These are phyloP conservation scores for Fusarium sp. DNA, from an alignment of 2,329 filamentous ascomycete genomes.

Conservation along the genomic window DNA sequence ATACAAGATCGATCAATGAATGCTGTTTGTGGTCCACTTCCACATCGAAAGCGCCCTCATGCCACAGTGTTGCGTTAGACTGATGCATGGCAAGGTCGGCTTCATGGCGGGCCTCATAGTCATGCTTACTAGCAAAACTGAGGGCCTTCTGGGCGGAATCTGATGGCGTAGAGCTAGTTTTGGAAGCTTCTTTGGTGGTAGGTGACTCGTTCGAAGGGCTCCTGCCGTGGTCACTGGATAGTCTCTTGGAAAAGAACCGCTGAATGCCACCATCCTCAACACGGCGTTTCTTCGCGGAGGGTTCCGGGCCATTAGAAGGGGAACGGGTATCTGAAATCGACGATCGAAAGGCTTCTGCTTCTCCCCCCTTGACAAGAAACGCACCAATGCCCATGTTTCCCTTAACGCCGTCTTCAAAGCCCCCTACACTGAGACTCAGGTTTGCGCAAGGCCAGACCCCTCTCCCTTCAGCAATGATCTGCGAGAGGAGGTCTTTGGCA, in stretches of 20 bases:
- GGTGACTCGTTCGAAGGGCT: conserved; percentile 36
- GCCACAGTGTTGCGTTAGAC: conserved; percentile 14
- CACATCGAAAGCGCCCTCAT: conserved; percentile 28
- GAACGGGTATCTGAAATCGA: conserved; percentile 35
- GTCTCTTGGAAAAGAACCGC: conserved; percentile 65
- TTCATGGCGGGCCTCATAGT: conserved; percentile 33
- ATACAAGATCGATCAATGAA: conserved; percentile 58
- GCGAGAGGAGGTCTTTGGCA: conserved; percentile 79
- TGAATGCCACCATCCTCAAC: conserved; percentile 63
- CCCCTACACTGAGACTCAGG: conserved; percentile 87
- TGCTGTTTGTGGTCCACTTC: conserved; percentile 42
- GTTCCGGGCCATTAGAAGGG: conserved; percentile 36
- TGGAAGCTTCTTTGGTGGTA: background rate
- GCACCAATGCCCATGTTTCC: conserved; percentile 87
- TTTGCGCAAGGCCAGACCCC: conserved; percentile 90
- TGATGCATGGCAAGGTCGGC: conserved; percentile 17
- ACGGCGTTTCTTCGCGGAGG: conserved; percentile 47
- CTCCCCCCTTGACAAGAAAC: conserved; percentile 83
- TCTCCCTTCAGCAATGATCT: conserved; percentile 80
- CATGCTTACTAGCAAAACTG: conserved; percentile 12
- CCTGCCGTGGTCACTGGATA: conserved; percentile 44
- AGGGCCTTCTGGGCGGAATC: conserved; percentile 12
- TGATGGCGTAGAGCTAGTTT: conserved; percentile 4
- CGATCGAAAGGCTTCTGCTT: conserved; percentile 59
- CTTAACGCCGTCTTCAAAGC: conserved; percentile 87